Percentiles rank a stretch among this genome's conserved stretches.
Evolutionary conservation across 768 basidiomycete genomes (phyloP).

Genomic region (Phanerochaete sordida): DNA sequence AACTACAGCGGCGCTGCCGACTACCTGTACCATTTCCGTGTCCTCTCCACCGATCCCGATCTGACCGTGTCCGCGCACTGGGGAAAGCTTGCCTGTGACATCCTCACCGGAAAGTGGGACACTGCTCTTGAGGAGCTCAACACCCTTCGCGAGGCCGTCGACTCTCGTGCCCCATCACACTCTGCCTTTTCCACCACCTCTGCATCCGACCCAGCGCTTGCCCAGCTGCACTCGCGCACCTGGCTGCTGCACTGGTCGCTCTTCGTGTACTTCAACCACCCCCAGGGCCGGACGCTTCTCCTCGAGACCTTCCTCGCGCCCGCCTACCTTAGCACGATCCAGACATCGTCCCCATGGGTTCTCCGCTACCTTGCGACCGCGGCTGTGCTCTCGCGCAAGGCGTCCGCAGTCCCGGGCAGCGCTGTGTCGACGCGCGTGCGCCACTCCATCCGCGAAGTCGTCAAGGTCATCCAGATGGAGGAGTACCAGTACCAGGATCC

Average conservation of each 20-base stretch:
- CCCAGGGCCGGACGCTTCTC: conserved; percentile 83
- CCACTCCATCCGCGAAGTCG: conserved; percentile 86
- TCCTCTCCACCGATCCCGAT: conserved; percentile 90
- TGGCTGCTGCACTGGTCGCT: conserved; percentile 98
- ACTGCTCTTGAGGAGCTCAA: conserved; percentile 94
- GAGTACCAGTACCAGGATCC: conserved; percentile 96
- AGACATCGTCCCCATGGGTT: conserved; percentile 92
- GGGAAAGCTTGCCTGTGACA: conserved; percentile 97
- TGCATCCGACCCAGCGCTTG: conserved; percentile 60
- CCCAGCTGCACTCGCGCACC: conserved; percentile 89
- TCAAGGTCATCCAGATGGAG: conserved; percentile 92
- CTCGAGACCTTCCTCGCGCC: conserved; percentile 97
- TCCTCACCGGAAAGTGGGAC: conserved; percentile 93
- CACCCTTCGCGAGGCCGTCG: conserved; percentile 89
- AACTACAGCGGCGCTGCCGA: conserved; percentile 96
- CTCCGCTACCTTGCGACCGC: conserved; percentile 92
- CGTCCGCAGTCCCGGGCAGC: conserved; percentile 40
- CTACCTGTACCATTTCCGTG: conserved; percentile 98
- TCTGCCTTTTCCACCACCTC: conserved; percentile 30
- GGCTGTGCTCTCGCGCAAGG: conserved; percentile 86
- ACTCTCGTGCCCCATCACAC: conserved; percentile 63
- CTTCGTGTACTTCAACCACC: conserved; percentile 98
- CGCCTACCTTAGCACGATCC: conserved; percentile 97
- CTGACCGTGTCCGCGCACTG: conserved; percentile 96
- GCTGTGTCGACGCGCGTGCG: conserved; percentile 70